These are phyloP conservation scores for Martiniozyma asiatica DNA, from an alignment of 1,139 yeast genomes.

Conservation along the genomic window DNA sequence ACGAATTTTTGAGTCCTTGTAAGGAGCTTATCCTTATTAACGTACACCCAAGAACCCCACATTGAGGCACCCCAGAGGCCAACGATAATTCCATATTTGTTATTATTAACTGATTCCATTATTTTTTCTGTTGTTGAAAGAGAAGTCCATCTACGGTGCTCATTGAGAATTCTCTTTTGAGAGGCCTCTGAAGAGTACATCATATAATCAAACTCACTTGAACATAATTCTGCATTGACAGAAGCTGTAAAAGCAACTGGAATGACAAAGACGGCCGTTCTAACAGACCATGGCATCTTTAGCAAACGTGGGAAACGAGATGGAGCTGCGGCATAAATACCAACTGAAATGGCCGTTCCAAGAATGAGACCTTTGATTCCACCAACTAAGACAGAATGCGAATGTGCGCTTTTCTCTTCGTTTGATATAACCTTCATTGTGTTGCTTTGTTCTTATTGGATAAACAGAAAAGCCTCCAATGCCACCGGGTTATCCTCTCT, in stretches of 20 bases:
- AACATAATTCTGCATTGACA: slow-evolving; percentile 48
- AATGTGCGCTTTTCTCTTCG: slow-evolving; percentile 57
- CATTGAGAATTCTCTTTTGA: slow-evolving; percentile 29
- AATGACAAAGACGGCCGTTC: slow-evolving; percentile 44
- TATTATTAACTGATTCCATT: slow-evolving; percentile 25
- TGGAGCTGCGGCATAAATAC: slow-evolving; percentile 32
- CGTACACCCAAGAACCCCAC: slow-evolving; percentile 71
- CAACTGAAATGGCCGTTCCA: slow-evolving; percentile 44
- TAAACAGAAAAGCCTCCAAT: slow-evolving; percentile 1
- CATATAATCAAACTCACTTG: slow-evolving; percentile 40
- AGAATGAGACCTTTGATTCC: slow-evolving; percentile 49
- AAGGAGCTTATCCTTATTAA: slow-evolving; percentile 68
- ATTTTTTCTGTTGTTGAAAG: slow-evolving; percentile 26
- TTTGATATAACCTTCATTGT: slow-evolving; percentile 58
- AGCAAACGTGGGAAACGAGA: slow-evolving; percentile 30
- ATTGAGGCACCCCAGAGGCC: slow-evolving; percentile 80
- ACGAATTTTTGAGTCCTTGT: slow-evolving; percentile 76
- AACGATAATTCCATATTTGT: slow-evolving; percentile 68
- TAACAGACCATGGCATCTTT: slow-evolving; percentile 38
- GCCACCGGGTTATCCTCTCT: no score
- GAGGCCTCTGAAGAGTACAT: slow-evolving; percentile 30
- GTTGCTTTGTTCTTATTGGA: not conserved
- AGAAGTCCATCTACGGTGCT: slow-evolving; percentile 39
- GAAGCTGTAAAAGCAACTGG: slow-evolving; percentile 50
- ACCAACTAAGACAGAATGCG: slow-evolving; percentile 42